Conservation (phyloP, 768 basidiomycete genomes). For the Neoboletus subvelutipes region DNA sequence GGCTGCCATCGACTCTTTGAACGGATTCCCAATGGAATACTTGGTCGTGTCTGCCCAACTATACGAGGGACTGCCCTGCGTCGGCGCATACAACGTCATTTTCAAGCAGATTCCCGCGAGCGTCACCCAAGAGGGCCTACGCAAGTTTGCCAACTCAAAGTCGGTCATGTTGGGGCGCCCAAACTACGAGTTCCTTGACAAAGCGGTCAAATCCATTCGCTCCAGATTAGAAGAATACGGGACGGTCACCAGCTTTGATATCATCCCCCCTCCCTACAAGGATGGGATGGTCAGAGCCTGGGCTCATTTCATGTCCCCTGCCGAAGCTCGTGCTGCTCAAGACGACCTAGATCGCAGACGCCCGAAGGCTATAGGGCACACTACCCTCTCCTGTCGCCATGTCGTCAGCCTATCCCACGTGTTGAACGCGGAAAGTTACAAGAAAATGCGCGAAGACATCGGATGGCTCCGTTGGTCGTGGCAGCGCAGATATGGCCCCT, state of each 20-base stretch:
- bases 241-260: conserved; percentile 41
- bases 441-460: conserved; percentile 46
- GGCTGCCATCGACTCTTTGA: conserved; percentile 46
- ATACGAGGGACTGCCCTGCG: conserved; percentile 57
- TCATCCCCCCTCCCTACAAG: conserved; percentile 50
- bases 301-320: conserved; percentile 52
- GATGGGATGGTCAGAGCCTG: conserved; percentile 51
- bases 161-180: conserved; percentile 53
- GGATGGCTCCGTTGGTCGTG: conserved; percentile 41
- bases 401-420: conserved; percentile 50
- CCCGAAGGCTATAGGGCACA: conserved; percentile 46
- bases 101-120: conserved; percentile 54
- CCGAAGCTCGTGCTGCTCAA: conserved; percentile 53
- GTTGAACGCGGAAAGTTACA: conserved; percentile 40
- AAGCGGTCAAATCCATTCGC: conserved; percentile 39
- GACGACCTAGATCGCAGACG: conserved; percentile 46
- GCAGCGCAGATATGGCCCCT: conserved; percentile 28
- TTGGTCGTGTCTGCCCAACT: conserved; percentile 45
- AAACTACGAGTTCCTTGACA: conserved; percentile 40
- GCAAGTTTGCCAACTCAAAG: conserved; percentile 45
- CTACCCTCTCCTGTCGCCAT: conserved; percentile 50
- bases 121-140: conserved; percentile 41
- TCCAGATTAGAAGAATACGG: conserved; percentile 40
- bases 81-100: conserved; percentile 60
- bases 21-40: conserved; percentile 37